These are phyloP conservation scores for Leccinum proximum DNA, from an alignment of 1,284 basidiomycete species.

Conservation along the genomic window DNA sequence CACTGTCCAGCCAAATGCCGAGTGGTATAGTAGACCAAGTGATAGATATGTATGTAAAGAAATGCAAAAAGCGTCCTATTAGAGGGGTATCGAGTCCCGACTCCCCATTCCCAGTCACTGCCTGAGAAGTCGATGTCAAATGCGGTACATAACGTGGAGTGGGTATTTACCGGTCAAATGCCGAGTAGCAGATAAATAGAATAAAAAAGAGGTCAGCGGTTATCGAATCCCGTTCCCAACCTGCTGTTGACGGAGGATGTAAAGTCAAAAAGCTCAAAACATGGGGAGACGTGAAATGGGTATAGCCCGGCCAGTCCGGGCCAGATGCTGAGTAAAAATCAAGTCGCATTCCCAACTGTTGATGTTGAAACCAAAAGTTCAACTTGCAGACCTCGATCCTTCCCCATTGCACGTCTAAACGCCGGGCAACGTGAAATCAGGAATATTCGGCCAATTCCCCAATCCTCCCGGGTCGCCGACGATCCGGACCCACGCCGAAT, in stretches of 20 bases:
- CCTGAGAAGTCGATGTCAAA: not conserved
- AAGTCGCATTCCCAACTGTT: not conserved
- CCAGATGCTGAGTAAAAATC: not conserved
- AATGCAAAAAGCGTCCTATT: not conserved
- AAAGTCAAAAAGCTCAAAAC: not conserved
- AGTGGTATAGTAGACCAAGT: not conserved
- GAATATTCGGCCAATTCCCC: constrained; percentile 65
- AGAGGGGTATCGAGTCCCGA: not conserved
- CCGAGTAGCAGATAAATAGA: not conserved
- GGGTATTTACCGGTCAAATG: not conserved
- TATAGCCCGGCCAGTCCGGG: not conserved
- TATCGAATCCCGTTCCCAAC: not conserved
- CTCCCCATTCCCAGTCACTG: too few species aligned
- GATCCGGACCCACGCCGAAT: constrained; percentile 68
- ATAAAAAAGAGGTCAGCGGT: not conserved
- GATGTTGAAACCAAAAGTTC: not conserved
- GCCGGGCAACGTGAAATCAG: constrained; percentile 64
- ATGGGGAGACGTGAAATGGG: not conserved
- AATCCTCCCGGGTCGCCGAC: constrained; percentile 66
- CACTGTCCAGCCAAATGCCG: not conserved
- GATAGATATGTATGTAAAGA: not conserved
- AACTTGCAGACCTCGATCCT: not conserved
- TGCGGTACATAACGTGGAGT: not conserved
- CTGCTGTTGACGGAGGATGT: not conserved
- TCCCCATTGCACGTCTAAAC: constrained; percentile 3